Base-by-base conservation (phyloP, 257 asterid genomes). In the Perilla frutescens region DNA sequence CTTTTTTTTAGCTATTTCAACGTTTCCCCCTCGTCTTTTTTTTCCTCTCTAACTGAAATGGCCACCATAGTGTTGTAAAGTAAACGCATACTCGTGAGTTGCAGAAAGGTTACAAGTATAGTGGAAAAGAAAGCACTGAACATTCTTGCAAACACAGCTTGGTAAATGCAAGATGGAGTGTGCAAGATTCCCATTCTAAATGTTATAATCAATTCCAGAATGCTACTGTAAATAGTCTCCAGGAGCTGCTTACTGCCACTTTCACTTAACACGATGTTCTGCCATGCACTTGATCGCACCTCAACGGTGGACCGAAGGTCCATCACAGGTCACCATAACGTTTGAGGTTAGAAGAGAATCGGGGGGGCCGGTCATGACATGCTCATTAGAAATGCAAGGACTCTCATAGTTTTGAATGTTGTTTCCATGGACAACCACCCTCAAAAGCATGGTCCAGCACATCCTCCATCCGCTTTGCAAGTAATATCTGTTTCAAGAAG, bases 361-460 rank as follows among this genome's bases (percentile, higher is more conserved):
- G 4, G 62, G 48, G 26, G 26, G 0, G 0, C 26, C 26, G 26
- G 53, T 15, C 12, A 50, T 26, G 34, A 63, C 41, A 61, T 40
- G 34, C 9, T 56, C 3, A 34, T 60, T 13, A 15, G 66, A 76
- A 7, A 43, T 15, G 69, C 37, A 50, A 49, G 56, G 66, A 0
- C 6, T 36, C 72, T 95, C 94, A 95, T 78, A 95, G 76, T 80
- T 88, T 95, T 0, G 99, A 87, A 60, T 77, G 88, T 45, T 77
- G 78, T 84, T 86, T 87, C 97, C 93, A 87, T 31, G 99, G 99
- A 77, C 92, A 92, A 50, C 99, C 99, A 29, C 97, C 98, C 80
- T 92, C 98, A 68, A 95, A 95, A 10, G 99, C 99, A 11, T 92
- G 98, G 32, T 92, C 98, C 74, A 95, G 78, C 76, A 95, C 99